Evolutionary conservation across 73 alveolate genomes (phyloP), one percentile per base, ranked within the genome.

Genomic region (Paramecium pentaurelia): DNA sequence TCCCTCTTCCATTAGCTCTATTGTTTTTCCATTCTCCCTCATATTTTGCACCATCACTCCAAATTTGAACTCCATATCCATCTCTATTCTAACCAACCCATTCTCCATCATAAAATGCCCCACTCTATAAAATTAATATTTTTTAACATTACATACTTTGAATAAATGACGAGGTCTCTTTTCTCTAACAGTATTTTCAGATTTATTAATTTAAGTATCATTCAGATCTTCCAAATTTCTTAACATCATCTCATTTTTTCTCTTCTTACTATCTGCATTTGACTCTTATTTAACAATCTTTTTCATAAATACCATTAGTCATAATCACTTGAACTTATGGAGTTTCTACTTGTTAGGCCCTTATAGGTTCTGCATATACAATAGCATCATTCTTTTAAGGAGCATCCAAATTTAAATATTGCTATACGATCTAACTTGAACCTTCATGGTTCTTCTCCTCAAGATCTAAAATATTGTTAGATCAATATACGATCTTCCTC

Each of bases 71-170:
- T 40, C 94, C 94, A 28, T 44, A 89, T 10, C 94, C 94, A 89
- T 89, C 94, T 71, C 94, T 89, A 58, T 93, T 93, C 77, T 95
- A 97, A 85, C 94, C 94, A 14, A 89, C 58, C 94, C 94, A 89
- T 36, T 89, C 94, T 6, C 94, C 94, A 22, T 89, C 92, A 30
- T 89, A 89, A 30, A 12, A 58, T n/a, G 94, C 94, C 30, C 94
- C 94, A 37, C 92, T 71, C 86, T 91, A 38, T 75, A 32, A 30
- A 49, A 49, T 4, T 6, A 14, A 9, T 3, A 36, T 36, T 9
- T 14, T 68, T 54, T 36, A 54, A 54, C 70, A 18, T 3, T 18
- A 12, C 12, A 7, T 38, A 36, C 88, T 30, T 89, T 89, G 28
- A 89, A 89, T 28, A 28, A 28, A 71, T 89, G 58, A 40, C 51